Evolutionary conservation across 2,329 filamentous ascomycete species (phyloP), one percentile per base, ranked within the genome.

Genomic region (Leptodontidium sp.): DNA sequence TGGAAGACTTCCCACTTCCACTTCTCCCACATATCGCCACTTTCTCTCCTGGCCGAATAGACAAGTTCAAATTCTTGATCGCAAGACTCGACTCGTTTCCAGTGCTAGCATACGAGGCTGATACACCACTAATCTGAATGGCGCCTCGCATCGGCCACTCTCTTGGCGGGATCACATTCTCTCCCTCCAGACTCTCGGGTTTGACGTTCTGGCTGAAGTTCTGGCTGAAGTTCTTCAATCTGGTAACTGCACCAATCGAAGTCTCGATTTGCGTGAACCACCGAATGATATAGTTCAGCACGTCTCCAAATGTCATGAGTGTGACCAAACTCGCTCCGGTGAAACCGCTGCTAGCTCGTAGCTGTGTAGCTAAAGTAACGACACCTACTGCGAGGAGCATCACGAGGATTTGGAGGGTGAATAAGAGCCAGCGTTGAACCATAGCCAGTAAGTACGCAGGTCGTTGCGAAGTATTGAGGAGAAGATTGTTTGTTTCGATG

Each of bases 191-290:
- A n/a, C 80, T 77, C 71, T 87, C 84, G 1, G 72, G 75, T 7
- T 75, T 75, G 55, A 77, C 76, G 58, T 86, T 79, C 71, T 80
- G 79, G 0, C 80, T 81, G 70, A 88, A 89, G 58, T 86, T 79
- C 71, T 80, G 79, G 0, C 80, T 81, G 70, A 88, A 89, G 12
- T 81, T 80, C 74, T 85, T 86, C 69, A 88, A 81, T 45, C 87
- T 82, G 2, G 83, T 80, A 8, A 90, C 82, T 7, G 86, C 86
- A 8, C 87, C 87, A 57, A 90, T 83, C 55, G 83, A 82, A 0
- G 86, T 89, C 72, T 90, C 88, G 17, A 89, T 78, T 52, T 82
- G 81, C 0, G 87, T 88, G 86, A 86, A 89, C 57, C 81, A 83
- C 15, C 32, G 58, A 6, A 76, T 66, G 12, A 76, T 47, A 1